These are phyloP conservation scores for Brettanomyces anomalus DNA, from an alignment of 805 yeast genomes.

Conservation along the genomic window DNA sequence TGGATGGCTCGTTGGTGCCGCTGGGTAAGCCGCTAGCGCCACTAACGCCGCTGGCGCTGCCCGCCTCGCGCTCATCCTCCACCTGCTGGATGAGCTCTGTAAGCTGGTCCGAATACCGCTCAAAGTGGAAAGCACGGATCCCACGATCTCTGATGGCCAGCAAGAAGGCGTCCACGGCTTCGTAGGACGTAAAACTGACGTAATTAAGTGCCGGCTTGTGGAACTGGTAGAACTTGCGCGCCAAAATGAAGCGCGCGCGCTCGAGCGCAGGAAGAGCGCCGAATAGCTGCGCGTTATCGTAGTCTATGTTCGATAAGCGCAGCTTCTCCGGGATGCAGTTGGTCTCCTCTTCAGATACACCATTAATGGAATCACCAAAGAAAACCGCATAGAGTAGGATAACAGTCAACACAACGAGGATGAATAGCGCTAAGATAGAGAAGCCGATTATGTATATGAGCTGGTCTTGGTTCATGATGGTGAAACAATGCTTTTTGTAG, in stretches of 20 bases:
- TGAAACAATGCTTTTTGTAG: no score
- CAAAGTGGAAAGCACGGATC: slow-evolving; percentile 24
- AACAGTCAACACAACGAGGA: slow-evolving; percentile 17
- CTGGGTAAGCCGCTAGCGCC: not conserved
- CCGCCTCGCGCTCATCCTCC: slow-evolving; percentile 8
- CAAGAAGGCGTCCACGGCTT: slow-evolving; percentile 20
- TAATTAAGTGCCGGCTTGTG: slow-evolving; percentile 20
- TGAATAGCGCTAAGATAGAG: slow-evolving; percentile 18
- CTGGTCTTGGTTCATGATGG: slow-evolving; percentile 12
- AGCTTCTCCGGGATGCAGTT: slow-evolving; percentile 20
- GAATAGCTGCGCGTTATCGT: slow-evolving; percentile 3
- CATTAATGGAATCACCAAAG: slow-evolving; percentile 14
- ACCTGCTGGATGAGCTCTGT: slow-evolving; percentile 13
- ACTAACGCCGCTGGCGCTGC: not conserved
- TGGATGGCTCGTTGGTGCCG: no score
- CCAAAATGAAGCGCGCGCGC: slow-evolving; percentile 17
- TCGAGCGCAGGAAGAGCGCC: slow-evolving; percentile 9
- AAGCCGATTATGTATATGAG: slow-evolving; percentile 18
- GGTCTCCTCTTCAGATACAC: slow-evolving; percentile 8
- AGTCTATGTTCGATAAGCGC: slow-evolving; percentile 9
- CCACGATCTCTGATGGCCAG: slow-evolving; percentile 28
- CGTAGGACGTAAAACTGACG: slow-evolving; percentile 12
- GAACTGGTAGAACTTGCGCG: slow-evolving; percentile 14
- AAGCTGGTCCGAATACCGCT: slow-evolving; percentile 23
- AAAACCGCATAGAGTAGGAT: slow-evolving; percentile 19